Base-by-base conservation (phyloP, 371 early-diverging fungal genomes). In the Mortierella sp. region DNA sequence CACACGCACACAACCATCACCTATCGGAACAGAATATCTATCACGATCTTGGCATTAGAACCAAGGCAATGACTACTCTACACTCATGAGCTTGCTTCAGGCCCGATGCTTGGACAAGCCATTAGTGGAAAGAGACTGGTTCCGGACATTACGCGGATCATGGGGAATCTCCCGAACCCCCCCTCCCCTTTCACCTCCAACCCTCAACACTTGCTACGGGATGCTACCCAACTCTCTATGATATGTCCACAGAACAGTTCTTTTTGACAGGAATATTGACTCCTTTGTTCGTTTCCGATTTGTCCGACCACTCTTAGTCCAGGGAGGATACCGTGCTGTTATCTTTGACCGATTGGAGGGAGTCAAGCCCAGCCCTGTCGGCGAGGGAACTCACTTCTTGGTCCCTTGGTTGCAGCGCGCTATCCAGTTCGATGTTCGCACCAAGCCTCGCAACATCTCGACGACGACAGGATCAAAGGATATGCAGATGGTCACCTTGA, bases 371-470 rank as follows among this genome's bases (percentile, higher is more conserved):
- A 82, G 81, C 18, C 91, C 95, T 9, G 76, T 89, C 46, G 92
- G 91, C 59, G 99, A 99, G 74, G 99, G 99, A 57, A 99, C 98
- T 37, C 99, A 99, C 84, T 98, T 99, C 80, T 87, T 98, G 68
- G 82, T 99, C 52, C 99, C 99, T 45, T 97, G 97, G 96, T 86
- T 96, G 63, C 90, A 91, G 77, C 86, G 83, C 76, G 93, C 95
- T 4, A 86, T 94, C 63, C 70, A 88, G n/a, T 93, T 90, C 60
- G 96, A 97, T 79, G 94, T 94, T 51, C 93, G 98, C 73, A 97
- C 96, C 64, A 91, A 92, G 73, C 99, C 99, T 47, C 92, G 99
- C 71, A 95, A 96, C 85, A 98, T 98, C 77, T 93, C 96, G 48
- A 97, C 99, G 62, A 97, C 97, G 4, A 96, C 96, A 14, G 94